These are phyloP conservation scores for Apiotrichum montevideense DNA, from an alignment of 1,284 basidiomycete species.

Conservation along the genomic window DNA sequence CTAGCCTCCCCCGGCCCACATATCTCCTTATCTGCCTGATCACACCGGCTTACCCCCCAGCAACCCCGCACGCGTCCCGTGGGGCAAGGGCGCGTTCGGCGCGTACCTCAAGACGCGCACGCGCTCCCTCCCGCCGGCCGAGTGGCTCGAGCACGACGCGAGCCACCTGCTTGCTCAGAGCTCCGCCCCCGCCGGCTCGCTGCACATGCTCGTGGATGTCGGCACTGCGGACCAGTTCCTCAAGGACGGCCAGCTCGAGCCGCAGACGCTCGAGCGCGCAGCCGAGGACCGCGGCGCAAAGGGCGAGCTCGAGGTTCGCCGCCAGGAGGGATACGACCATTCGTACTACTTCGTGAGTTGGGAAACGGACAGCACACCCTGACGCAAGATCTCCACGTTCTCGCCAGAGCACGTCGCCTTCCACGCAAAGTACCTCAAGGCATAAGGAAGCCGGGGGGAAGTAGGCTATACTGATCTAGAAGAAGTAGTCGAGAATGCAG, in stretches of 20 bases:
- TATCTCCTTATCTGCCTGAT: slow-evolving; percentile 1
- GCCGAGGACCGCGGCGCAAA: slow-evolving; percentile 52
- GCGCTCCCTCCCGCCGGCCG: slow-evolving; percentile 50
- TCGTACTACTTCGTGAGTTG: slow-evolving; percentile 76
- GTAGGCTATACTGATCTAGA: background rate
- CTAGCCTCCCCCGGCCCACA: too few relatives aligned
- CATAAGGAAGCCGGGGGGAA: slow-evolving; percentile 6
- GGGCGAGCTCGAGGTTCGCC: slow-evolving; percentile 69
- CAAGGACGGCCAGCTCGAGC: slow-evolving; percentile 76
- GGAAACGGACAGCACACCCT: background rate
- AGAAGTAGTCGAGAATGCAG: too few relatives aligned
- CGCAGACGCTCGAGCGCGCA: slow-evolving; percentile 77
- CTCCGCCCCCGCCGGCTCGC: slow-evolving; percentile 53
- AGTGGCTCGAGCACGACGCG: slow-evolving; percentile 63
- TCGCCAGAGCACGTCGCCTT: slow-evolving; percentile 52
- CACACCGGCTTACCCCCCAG: slow-evolving; percentile 40
- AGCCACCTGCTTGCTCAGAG: slow-evolving; percentile 66
- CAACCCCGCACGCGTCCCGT: slow-evolving; percentile 79
- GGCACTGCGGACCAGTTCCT: slow-evolving; percentile 83
- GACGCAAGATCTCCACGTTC: slow-evolving; percentile 60
- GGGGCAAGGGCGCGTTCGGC: slow-evolving; percentile 87
- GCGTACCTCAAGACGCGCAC: slow-evolving; percentile 62
- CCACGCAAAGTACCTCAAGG: slow-evolving; percentile 50
- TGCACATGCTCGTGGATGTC: slow-evolving; percentile 78
- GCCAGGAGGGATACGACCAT: slow-evolving; percentile 89